Conservation (phyloP, 805 yeast genomes). For the Nakazawaea wyomingensis region DNA sequence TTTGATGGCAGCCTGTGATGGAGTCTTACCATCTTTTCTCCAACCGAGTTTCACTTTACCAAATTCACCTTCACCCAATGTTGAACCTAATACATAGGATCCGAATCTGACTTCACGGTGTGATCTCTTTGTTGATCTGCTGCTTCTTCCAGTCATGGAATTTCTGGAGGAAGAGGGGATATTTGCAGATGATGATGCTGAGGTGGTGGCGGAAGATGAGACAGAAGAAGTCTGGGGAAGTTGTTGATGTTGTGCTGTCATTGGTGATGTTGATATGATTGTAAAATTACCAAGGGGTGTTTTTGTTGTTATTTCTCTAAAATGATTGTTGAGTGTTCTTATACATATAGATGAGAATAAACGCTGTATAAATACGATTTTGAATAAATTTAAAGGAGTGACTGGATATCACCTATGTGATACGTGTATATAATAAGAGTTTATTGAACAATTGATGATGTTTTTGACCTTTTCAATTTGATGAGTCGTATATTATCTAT, state of each 20-base stretch:
- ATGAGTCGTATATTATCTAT: not conserved
- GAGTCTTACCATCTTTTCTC: slow-evolving; percentile 77
- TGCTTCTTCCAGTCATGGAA: slow-evolving; percentile 18
- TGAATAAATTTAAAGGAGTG: not conserved
- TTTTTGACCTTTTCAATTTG: not conserved
- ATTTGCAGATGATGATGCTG: not conserved
- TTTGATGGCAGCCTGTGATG: slow-evolving; percentile 89
- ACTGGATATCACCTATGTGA: not conserved
- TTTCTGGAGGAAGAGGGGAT: slow-evolving; percentile 15
- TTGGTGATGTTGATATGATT: not conserved
- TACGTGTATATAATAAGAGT: not conserved
- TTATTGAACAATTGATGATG: not conserved
- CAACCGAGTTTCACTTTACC: slow-evolving; percentile 97
- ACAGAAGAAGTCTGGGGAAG: too few species aligned
- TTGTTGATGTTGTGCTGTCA: not conserved
- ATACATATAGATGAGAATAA: too few species aligned
- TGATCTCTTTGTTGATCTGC: slow-evolving; percentile 29
- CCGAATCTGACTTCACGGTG: slow-evolving; percentile 82
- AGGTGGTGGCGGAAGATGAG: too few species aligned
- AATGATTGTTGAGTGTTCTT: too few species aligned
- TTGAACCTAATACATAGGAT: slow-evolving; percentile 82
- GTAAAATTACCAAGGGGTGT: not conserved
- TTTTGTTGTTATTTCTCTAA: too few species aligned
- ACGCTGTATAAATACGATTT: not conserved
- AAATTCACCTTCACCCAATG: slow-evolving; percentile 96